A percentile compares a stretch with the other conserved stretches of the same genome.
phyloP scores from a whole-genome alignment of 352 stramenopile species.

The Pythium vanterpoolii region DNA sequence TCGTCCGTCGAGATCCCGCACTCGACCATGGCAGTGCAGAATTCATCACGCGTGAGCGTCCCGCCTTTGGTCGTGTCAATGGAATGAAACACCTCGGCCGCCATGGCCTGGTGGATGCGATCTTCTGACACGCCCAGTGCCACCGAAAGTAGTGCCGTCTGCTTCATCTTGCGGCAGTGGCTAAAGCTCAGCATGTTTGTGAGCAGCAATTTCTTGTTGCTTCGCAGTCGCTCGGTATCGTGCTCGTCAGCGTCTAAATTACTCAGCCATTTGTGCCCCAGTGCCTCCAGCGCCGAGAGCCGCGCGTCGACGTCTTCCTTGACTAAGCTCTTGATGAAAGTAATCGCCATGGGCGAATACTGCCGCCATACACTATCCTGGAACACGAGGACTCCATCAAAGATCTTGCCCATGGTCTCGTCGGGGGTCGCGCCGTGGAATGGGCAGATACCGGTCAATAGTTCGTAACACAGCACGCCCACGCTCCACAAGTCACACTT shows the following conservation, averaged over 20 bases:
- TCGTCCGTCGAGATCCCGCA: slow-evolving; percentile 75
- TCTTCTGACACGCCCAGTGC: slow-evolving; percentile 70
- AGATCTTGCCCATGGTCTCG: slow-evolving; percentile 83
- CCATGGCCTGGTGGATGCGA: slow-evolving; percentile 72
- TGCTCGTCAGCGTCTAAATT: slow-evolving; percentile 22
- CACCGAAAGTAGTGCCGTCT: slow-evolving; percentile 67
- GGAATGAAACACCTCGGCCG: slow-evolving; percentile 80
- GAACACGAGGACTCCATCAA: slow-evolving; percentile 71
- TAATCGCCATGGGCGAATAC: slow-evolving; percentile 57
- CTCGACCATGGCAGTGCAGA: slow-evolving; percentile 90
- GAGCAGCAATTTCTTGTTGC: slow-evolving; percentile 60
- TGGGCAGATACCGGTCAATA: slow-evolving; percentile 61
- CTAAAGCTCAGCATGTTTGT: slow-evolving; percentile 82
- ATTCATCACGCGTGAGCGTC: slow-evolving; percentile 90
- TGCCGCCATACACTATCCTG: slow-evolving; percentile 62
- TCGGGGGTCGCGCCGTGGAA: slow-evolving; percentile 71
- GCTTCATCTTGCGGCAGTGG: slow-evolving; percentile 70
- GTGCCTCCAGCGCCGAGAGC: slow-evolving; percentile 58
- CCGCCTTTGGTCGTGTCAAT: slow-evolving; percentile 85
- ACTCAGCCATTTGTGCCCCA: slow-evolving; percentile 63
- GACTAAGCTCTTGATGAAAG: slow-evolving; percentile 80
- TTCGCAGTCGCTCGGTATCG: slow-evolving; percentile 35
- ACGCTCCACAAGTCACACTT: slow-evolving; percentile 84
- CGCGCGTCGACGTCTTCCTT: slow-evolving; percentile 66
- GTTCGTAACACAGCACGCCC: slow-evolving; percentile 75